phyloP scores from a whole-genome alignment of 1,284 basidiomycete genomes.

The Gomphus bonarii region DNA sequence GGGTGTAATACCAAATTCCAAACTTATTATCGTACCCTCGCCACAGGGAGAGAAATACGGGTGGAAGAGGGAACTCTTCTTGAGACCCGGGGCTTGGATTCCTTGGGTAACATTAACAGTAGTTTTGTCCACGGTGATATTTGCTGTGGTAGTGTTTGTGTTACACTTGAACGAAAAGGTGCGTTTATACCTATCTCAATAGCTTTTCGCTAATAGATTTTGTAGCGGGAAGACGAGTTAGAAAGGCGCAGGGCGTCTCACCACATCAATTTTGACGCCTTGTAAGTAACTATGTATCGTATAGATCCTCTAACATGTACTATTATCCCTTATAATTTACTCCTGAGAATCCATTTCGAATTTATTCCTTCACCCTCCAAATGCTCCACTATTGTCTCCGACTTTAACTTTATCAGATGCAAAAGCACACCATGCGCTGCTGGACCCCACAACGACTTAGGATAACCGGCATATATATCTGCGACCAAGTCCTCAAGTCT shows the following conservation, averaged over 20 bases:
- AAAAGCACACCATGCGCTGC: slow-evolving; percentile 62
- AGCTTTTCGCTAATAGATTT: slow-evolving; percentile 4
- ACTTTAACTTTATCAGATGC: slow-evolving; percentile 67
- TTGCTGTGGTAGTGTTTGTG: slow-evolving; percentile 79
- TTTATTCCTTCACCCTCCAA: slow-evolving; percentile 13
- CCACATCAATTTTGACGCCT: slow-evolving; percentile 94
- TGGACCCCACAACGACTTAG: slow-evolving; percentile 60
- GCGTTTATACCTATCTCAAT: slow-evolving; percentile 16
- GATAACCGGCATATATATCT: slow-evolving; percentile 61
- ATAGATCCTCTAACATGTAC: neutral
- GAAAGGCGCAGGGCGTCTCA: slow-evolving; percentile 82
- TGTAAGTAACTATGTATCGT: slow-evolving; percentile 32
- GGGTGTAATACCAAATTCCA: slow-evolving; percentile 95
- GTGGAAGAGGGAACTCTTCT: slow-evolving; percentile 87
- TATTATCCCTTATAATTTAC: slow-evolving; percentile 10
- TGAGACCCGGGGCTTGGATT: slow-evolving; percentile 95
- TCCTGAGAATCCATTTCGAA: slow-evolving; percentile 11
- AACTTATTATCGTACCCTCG: slow-evolving; percentile 89
- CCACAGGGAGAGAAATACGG: slow-evolving; percentile 32
- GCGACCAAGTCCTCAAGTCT: slow-evolving; percentile 58
- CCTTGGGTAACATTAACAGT: slow-evolving; percentile 91
- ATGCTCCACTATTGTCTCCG: slow-evolving; percentile 46
- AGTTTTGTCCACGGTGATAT: slow-evolving; percentile 58
- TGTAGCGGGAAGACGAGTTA: slow-evolving; percentile 82
- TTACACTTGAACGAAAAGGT: slow-evolving; percentile 91